These are phyloP conservation scores for Hyphodiscus sp. DNA, from an alignment of 2,329 filamentous ascomycete species.

Conservation along the genomic window DNA sequence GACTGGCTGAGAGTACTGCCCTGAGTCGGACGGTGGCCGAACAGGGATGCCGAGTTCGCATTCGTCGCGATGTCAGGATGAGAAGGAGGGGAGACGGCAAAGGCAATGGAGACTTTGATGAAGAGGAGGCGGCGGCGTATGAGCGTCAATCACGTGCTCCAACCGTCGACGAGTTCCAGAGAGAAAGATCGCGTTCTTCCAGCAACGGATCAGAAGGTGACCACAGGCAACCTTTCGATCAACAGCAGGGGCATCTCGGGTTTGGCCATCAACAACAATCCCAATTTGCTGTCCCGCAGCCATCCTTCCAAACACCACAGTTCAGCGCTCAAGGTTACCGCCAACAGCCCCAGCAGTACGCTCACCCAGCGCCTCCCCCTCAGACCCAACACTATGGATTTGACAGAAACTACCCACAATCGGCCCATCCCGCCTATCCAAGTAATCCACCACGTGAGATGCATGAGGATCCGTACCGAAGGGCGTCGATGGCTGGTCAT, in stretches of 20 bases:
- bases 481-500: constrained; percentile 5
- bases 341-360: constrained; percentile 22
- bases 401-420: constrained; percentile 7
- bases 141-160: constrained; percentile 30
- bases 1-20: constrained; percentile 79
- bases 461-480: constrained; percentile 3
- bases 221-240: constrained; percentile 10
- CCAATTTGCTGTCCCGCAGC: constrained; percentile 8
- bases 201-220: constrained; percentile 18
- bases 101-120: constrained; percentile 41
- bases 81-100: constrained; percentile 69
- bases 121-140: constrained; percentile 63
- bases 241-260: constrained; percentile 28
- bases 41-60: constrained; percentile 93
- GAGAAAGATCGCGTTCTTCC: constrained; percentile 13
- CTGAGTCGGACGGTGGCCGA: constrained; percentile 89
- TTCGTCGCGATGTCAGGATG: constrained; percentile 90
- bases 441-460: not conserved
- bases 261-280: constrained; percentile 23
- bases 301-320: not conserved
- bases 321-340: constrained; percentile 10
- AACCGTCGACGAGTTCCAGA: constrained; percentile 8
- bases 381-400: constrained; percentile 1
- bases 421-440: constrained; percentile 6
- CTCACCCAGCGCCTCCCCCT: constrained; percentile 6